Evolutionary conservation across 768 basidiomycete genomes (phyloP).

Genomic region (Termitomyces sp.): DNA sequence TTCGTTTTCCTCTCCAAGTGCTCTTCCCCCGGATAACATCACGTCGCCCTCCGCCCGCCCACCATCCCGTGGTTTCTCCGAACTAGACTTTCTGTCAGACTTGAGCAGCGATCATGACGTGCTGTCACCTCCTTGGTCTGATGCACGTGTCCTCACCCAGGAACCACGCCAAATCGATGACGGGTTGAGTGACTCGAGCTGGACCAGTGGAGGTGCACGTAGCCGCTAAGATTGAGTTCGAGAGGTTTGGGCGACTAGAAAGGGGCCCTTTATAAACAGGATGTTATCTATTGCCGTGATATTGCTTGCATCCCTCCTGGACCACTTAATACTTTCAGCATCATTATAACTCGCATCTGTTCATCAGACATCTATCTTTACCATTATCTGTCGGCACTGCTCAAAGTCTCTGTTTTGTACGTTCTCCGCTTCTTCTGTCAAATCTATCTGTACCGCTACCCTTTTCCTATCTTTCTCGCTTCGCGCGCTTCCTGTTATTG

Average conservation of each 20-base stretch:
- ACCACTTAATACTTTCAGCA: neutral
- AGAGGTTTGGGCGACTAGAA: neutral
- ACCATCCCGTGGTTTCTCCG: conserved; percentile 13
- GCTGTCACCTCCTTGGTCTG: conserved; percentile 13
- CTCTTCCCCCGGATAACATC: neutral
- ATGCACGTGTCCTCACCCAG: neutral
- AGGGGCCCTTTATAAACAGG: neutral
- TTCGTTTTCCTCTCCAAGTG: conserved; percentile 15
- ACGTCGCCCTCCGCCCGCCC: conserved; percentile 6
- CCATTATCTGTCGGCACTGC: neutral
- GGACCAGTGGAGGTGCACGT: conserved; percentile 15
- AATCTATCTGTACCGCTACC: neutral
- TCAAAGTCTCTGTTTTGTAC: neutral
- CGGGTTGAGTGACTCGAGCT: conserved; percentile 14
- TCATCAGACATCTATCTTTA: neutral
- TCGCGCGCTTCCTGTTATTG: neutral
- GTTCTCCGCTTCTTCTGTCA: neutral
- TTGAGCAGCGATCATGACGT: conserved; percentile 7
- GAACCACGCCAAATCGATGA: conserved; percentile 8
- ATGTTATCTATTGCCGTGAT: neutral
- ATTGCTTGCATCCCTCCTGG: neutral
- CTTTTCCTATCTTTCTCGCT: neutral
- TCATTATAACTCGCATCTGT: neutral
- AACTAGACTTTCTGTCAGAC: conserved; percentile 19
- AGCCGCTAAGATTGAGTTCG: neutral